These are phyloP conservation scores for Torulaspora quercuum DNA, from an alignment of 805 yeast genomes.

Conservation along the genomic window DNA sequence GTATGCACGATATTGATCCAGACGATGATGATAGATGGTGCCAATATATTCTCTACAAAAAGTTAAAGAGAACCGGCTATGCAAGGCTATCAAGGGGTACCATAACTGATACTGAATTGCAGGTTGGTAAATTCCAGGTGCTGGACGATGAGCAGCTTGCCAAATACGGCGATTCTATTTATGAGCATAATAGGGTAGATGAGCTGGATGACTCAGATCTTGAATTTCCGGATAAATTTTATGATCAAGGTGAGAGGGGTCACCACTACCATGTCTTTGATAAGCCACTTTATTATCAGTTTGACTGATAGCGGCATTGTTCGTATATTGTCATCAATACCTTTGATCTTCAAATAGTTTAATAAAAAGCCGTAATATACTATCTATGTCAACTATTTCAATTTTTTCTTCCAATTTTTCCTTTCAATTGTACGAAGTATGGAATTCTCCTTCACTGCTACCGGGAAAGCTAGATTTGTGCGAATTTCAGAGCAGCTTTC, in stretches of 20 bases:
- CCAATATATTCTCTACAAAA: conserved; percentile 87
- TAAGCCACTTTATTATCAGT: conserved; percentile 73
- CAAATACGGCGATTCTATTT: conserved; percentile 39
- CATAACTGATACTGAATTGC: conserved; percentile 95
- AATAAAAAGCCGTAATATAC: too few relatives aligned
- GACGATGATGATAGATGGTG: conserved; percentile 98
- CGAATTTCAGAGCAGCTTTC: too few relatives aligned
- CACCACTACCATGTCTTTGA: conserved; percentile 93
- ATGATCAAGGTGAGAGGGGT: conserved; percentile 90
- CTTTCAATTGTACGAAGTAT: too few relatives aligned
- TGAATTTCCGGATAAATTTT: conserved; percentile 73
- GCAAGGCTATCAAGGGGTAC: conserved; percentile 92
- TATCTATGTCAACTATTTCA: too few relatives aligned
- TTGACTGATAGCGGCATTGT: conserved; percentile 1
- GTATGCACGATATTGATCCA: conserved; percentile 92
- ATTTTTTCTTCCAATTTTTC: too few relatives aligned
- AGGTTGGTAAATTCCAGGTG: conserved; percentile 85
- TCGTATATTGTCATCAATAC: not conserved
- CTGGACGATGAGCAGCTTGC: conserved; percentile 36
- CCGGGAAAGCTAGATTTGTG: too few relatives aligned
- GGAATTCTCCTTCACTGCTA: too few relatives aligned
- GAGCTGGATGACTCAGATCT: conserved; percentile 54
- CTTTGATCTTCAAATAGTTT: not conserved
- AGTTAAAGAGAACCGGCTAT: conserved; percentile 82
- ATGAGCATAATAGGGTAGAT: conserved; percentile 52